phyloP scores from a whole-genome alignment of 305 asterid genomes.

The Fraxinus paxiana region DNA sequence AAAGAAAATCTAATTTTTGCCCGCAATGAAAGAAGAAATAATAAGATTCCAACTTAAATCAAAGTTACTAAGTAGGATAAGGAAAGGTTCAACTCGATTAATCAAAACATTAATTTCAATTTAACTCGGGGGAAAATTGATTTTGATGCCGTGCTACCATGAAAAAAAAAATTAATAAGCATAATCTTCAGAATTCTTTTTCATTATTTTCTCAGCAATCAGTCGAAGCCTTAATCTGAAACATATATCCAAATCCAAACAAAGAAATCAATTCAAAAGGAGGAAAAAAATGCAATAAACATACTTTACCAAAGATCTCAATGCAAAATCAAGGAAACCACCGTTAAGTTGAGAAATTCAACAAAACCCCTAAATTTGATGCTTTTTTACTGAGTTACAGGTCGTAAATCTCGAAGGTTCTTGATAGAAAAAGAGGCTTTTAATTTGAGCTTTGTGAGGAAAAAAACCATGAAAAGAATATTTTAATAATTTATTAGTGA shows the following conservation, averaged over 20 bases:
- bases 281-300: neutral
- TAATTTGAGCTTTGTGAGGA: neutral
- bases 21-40: neutral
- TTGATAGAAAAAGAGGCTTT: constrained; percentile 26
- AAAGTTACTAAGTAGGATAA: neutral
- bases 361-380: constrained; percentile 2
- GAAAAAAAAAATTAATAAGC: neutral
- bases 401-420: constrained; percentile 49
- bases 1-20: neutral
- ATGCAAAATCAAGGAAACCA: constrained; percentile 14
- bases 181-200: neutral
- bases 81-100: neutral
- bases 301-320: constrained; percentile 27
- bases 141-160: neutral
- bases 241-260: neutral
- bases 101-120: neutral
- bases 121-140: neutral
- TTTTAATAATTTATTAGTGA: neutral
- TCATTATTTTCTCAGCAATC: neutral
- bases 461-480: neutral
- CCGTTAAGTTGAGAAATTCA: constrained; percentile 3
- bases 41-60: neutral
- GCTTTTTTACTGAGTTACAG: constrained; percentile 14
- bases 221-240: neutral
- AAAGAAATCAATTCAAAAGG: constrained; percentile 15